Evolutionary conservation across 23 red algal species (phyloP), one percentile per base, ranked within the genome.

Genomic region (Agarophyton chilense): DNA sequence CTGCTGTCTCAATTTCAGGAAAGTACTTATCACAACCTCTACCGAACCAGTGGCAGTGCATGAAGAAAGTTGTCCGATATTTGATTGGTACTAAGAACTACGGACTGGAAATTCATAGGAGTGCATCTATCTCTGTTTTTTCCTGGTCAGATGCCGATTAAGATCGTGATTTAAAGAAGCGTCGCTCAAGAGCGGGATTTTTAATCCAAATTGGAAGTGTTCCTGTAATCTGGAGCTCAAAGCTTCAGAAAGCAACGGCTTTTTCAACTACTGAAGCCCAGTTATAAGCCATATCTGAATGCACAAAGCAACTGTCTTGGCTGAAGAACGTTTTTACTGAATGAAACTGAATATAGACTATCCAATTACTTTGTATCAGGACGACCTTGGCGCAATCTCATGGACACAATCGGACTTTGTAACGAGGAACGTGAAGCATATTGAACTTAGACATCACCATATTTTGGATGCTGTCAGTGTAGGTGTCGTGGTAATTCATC

Each of bases 1-100:
- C 71, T 49, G 85, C 67, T 14, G 71, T 89, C 16, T 89, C 85
- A 16, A 78, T 89, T 70, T 28, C 78, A 16, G 85, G 70, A 10
- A 89, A 89, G 36, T 89, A 49, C 46, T 40, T 42, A 9, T 89
- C 85, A 2, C 13, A 34, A 0, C 70, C 85, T 1, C n/a, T 5
- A 12, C 45, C 68, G 11, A 4, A 22, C 1, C 85, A 89, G 13
- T 89, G 70, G 72, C 12, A 63, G 0, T 50, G 32, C 24, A 33
- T 89, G 29, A 77, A 77, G 72, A 28, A 89, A 4, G 53, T 79
- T 4, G 17, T 89, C 1, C 71, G 58, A 1, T 78, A 89, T 52
- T 0, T 89, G 4, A 19, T 13, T 8, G 85, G 68, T 17, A 78
- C 68, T n/a, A n/a, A n/a, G n/a, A n/a, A n/a, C n/a, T n/a, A n/a